Evolutionary conservation across 306 rosid genomes (phyloP), one percentile per base, ranked within the genome.

Genomic region (Trifolium subterraneum): DNA sequence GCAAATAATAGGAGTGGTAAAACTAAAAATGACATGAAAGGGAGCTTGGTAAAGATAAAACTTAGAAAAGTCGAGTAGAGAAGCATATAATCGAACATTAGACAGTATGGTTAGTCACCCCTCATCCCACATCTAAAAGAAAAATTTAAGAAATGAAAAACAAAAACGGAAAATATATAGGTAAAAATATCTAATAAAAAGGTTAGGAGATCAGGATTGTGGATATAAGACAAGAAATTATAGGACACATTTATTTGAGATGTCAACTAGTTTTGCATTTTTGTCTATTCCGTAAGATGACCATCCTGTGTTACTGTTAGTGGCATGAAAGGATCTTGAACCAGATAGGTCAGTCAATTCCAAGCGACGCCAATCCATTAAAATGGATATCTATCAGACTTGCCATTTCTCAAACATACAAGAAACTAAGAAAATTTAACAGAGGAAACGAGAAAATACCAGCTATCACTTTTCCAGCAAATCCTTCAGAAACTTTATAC

Each of bases 401-500:
- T 64, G 22, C 19, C 55, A 42, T 55, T 72, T 31, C 44, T 54
- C 64, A 10, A 51, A 10, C 68, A n/a, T 14, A 55, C 41, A 56
- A 35, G 47, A 64, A 63, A 64, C 14, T 29, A 36, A 55, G 25
- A 22, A 22, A 22, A 22, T 22, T 22, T 22, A 1, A 51, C 48
- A 45, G 56, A 67, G 62, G 16, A 33, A 58, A 58, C 31, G 62
- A 29, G 29, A 22, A 20, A 64, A 14, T 71, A 93, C 98, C 97
- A 63, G 90, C 33, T 59, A 93, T 71, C 29, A 80, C 84, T 82
- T 85, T 88, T 73, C 98, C 98, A 23, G 94, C 76, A 81, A 80
- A 89, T 59, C 98, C 98, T 87, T 86, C 92, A 23, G 88, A 86
- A 70, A 89, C 92, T 89, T 88, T 91, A 72, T 88, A 89, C 3